Conservation (phyloP, 306 rosid species). For the Sicyos edulis region DNA sequence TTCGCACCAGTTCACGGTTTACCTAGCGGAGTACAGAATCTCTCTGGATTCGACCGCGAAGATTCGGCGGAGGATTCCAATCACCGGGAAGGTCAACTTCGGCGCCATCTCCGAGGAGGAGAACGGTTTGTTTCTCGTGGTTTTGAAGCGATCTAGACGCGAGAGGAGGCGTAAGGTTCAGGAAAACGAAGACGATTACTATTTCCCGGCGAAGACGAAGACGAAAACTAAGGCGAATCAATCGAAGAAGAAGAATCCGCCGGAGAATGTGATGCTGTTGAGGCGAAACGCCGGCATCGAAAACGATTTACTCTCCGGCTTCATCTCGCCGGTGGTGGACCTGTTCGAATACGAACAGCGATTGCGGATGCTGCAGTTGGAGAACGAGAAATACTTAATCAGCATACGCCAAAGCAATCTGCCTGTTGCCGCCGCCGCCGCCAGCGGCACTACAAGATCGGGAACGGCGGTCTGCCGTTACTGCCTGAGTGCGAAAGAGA, state of each 20-base stretch:
- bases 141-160: constrained; percentile 42
- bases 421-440: neutral
- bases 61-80: constrained; percentile 34
- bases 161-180: constrained; percentile 30
- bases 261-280: constrained; percentile 42
- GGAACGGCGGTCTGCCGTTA: constrained; percentile 31
- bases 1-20: constrained; percentile 43
- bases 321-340: constrained; percentile 13
- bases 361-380: constrained; percentile 34
- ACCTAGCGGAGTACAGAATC: constrained; percentile 23
- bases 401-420: constrained; percentile 25
- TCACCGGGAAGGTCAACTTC: constrained; percentile 50
- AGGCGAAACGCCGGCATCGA: constrained; percentile 29
- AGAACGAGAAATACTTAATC: constrained; percentile 33
- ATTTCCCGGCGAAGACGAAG: neutral
- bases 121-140: constrained; percentile 51
- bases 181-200: constrained; percentile 2
- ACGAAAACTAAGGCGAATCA: neutral
- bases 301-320: constrained; percentile 18
- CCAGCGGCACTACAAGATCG: neutral
- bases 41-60: constrained; percentile 23
- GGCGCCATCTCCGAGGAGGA: constrained; percentile 28
- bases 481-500: constrained; percentile 33
- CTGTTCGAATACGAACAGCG: constrained; percentile 35
- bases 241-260: constrained; percentile 24